Evolutionary conservation across 306 rosid species (phyloP).

Genomic region (Inga laurina): DNA sequence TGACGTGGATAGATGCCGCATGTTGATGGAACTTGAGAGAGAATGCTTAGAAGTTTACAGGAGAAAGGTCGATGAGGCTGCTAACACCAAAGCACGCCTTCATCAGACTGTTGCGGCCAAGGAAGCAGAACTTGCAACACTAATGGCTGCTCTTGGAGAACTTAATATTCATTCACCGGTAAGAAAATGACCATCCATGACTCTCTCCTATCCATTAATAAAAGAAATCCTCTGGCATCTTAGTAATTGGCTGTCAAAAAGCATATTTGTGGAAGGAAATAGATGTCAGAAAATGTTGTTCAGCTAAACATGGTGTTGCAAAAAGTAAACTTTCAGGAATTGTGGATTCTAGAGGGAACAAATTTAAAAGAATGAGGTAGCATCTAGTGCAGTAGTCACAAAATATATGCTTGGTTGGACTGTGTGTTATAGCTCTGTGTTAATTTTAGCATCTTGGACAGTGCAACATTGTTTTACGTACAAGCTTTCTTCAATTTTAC

Average conservation of each 20-base stretch:
- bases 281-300: slow-evolving; percentile 1
- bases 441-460: not conserved
- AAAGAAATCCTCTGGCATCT: not conserved
- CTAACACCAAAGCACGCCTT: slow-evolving; percentile 82
- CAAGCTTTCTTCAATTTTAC: not conserved
- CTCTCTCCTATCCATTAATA: not conserved
- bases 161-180: slow-evolving; percentile 80
- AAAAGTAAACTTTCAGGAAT: not conserved
- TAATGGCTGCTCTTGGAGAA: slow-evolving; percentile 90
- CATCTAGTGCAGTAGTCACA: not conserved
- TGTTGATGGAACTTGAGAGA: slow-evolving; percentile 85
- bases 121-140: slow-evolving; percentile 97
- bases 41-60: slow-evolving; percentile 93
- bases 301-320: not conserved
- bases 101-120: slow-evolving; percentile 89
- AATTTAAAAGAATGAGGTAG: not conserved
- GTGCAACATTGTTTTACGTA: not conserved
- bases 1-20: slow-evolving; percentile 73
- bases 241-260: not conserved
- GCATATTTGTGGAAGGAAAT: not conserved
- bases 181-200: slow-evolving; percentile 10
- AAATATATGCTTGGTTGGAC: not conserved
- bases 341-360: not conserved
- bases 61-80: slow-evolving; percentile 90
- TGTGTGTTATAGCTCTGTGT: not conserved